phyloP scores from a whole-genome alignment of 148 eudicot genomes.

The Amaranthus cruentus region DNA sequence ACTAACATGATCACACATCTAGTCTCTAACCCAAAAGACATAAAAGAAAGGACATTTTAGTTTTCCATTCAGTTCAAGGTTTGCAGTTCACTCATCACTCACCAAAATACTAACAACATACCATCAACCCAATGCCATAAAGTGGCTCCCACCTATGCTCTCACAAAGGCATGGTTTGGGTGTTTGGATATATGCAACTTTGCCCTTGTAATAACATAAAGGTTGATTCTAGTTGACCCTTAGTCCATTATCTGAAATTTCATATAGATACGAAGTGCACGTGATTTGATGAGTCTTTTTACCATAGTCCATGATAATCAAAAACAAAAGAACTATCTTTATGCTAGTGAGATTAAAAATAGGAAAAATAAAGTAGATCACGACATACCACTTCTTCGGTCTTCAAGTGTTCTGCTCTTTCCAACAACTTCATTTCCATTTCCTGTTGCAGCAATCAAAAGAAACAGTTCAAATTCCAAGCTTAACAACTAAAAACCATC shows the following conservation, averaged over 20 bases:
- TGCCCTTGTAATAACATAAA: no score
- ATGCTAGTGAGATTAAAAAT: neutral
- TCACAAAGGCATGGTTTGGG: no score
- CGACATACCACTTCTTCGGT: conserved; percentile 68
- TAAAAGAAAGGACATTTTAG: neutral
- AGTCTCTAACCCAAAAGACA: neutral
- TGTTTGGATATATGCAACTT: no score
- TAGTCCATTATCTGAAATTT: no score
- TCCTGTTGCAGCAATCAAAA: conserved; percentile 47
- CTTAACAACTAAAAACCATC: neutral
- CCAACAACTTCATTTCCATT: conserved; percentile 82
- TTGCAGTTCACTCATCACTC: neutral
- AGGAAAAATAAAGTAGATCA: neutral
- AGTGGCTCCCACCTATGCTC: no score
- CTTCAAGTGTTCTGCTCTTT: conserved; percentile 56
- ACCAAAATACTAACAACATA: no score
- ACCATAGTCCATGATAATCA: no score
- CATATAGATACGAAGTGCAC: no score
- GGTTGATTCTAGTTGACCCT: no score
- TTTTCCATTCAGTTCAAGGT: neutral
- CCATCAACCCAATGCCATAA: no score
- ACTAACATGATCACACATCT: neutral
- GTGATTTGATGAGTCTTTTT: no score
- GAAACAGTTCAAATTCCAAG: neutral
- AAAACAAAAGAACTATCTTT: neutral